phyloP scores from a whole-genome alignment of 148 eudicot genomes.

The Talinum fruticosum region DNA sequence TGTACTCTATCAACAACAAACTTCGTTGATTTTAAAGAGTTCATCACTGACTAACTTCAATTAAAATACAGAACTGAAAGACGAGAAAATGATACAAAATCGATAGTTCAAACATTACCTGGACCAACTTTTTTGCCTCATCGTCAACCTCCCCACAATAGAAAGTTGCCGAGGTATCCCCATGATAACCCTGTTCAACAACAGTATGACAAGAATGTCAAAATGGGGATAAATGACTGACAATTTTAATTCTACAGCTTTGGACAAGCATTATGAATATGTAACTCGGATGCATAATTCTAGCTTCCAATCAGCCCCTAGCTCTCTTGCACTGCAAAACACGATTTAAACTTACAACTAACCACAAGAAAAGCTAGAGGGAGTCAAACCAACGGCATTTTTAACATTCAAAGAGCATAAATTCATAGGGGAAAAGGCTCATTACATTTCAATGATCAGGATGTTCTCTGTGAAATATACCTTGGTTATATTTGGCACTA shows the following conservation, averaged over 20 bases:
- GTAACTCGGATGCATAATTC: background rate
- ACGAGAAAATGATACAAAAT: background rate
- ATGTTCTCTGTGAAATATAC: background rate
- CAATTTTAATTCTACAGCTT: background rate
- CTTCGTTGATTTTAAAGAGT: background rate
- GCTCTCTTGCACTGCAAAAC: background rate
- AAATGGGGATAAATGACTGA: too few species aligned
- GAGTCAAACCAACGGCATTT: background rate
- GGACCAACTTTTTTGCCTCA: constrained; percentile 74
- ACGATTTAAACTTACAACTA: too few species aligned
- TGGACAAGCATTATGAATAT: background rate
- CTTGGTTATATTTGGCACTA: background rate
- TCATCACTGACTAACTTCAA: background rate
- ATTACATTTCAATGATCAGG: background rate
- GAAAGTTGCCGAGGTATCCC: constrained; percentile 91
- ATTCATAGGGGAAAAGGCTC: background rate
- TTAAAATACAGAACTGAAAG: background rate
- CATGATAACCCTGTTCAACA: constrained; percentile 86
- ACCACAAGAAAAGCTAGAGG: background rate
- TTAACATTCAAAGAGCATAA: background rate
- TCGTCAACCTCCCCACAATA: constrained; percentile 84
- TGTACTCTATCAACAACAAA: background rate
- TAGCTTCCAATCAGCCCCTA: background rate
- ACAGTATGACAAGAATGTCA: constrained; percentile 13
- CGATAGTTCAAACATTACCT: constrained; percentile 40